Evolutionary conservation across 768 basidiomycete species (phyloP).

Genomic region (Amanita brunnescens): DNA sequence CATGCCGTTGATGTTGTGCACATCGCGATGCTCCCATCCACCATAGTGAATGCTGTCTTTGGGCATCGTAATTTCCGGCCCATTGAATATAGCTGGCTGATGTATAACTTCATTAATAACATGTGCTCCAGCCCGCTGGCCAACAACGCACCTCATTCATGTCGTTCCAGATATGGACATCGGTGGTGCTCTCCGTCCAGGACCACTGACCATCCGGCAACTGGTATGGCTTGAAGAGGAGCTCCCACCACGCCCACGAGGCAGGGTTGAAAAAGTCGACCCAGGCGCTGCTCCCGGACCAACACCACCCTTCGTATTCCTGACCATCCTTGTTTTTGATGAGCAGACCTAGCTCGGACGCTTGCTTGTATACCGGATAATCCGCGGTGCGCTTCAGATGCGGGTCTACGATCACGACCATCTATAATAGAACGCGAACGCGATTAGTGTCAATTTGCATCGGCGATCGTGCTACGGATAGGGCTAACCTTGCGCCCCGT

Average conservation of each 20-base stretch:
- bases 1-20: conserved; percentile 98
- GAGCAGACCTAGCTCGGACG: conserved; percentile 73
- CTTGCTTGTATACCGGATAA: conserved; percentile 81
- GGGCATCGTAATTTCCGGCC: conserved; percentile 83
- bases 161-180: conserved; percentile 96
- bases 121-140: neutral
- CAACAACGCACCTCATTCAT: conserved; percentile 82
- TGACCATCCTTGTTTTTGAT: conserved; percentile 72
- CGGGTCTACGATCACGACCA: conserved; percentile 97
- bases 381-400: conserved; percentile 78
- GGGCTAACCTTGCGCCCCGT: conserved; percentile 68
- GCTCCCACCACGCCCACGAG: conserved; percentile 87
- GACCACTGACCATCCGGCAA: conserved; percentile 51
- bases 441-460: conserved; percentile 3
- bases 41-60: conserved; percentile 71
- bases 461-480: neutral
- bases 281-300: conserved; percentile 95
- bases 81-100: conserved; percentile 94
- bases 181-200: conserved; percentile 74
- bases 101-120: neutral
- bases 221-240: conserved; percentile 61
- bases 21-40: conserved; percentile 96
- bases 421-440: conserved; percentile 53
- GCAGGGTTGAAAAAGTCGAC: conserved; percentile 93
- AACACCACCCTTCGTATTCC: conserved; percentile 98